phyloP scores from a whole-genome alignment of 176 grass and related monocot species.

The Oryza meridionalis region DNA sequence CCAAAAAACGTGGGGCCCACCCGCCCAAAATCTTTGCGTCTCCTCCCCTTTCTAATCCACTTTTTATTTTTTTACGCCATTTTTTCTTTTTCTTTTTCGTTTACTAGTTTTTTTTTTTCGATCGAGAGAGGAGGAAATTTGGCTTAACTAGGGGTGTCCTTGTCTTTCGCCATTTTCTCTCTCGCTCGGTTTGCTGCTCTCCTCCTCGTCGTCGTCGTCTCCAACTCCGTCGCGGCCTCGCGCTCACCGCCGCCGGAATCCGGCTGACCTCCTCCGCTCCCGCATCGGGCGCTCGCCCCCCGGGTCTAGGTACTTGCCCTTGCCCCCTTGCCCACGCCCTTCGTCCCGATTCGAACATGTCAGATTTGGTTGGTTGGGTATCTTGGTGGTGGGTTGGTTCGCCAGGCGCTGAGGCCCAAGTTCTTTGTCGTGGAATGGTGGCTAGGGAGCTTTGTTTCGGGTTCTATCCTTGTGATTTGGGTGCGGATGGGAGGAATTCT shows the following conservation, averaged over 20 bases:
- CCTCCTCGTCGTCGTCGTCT: background rate
- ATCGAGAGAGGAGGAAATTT: conserved; percentile 24
- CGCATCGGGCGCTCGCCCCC: conserved; percentile 20
- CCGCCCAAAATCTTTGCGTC: background rate
- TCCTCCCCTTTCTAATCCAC: background rate
- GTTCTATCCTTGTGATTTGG: background rate
- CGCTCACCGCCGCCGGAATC: conserved; percentile 37
- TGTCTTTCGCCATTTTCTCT: background rate
- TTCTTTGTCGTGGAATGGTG: background rate
- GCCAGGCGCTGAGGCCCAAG: no score
- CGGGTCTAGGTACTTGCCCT: conserved; percentile 25
- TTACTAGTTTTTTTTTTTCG: no score
- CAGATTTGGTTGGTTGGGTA: background rate
- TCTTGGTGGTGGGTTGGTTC: background rate
- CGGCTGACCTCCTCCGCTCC: background rate
- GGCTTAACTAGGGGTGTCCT: conserved; percentile 40
- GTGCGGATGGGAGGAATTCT: background rate
- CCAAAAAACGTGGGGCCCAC: background rate
- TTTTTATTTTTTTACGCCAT: background rate
- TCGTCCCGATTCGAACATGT: background rate
- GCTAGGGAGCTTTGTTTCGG: background rate
- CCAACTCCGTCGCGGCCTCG: conserved; percentile 41
- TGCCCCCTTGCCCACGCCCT: background rate
- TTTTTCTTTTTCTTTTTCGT: background rate
- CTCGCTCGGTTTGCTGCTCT: background rate